These are phyloP conservation scores for Coemansia sp. DNA, from an alignment of 192 early-diverging fungal species.

Conservation along the genomic window DNA sequence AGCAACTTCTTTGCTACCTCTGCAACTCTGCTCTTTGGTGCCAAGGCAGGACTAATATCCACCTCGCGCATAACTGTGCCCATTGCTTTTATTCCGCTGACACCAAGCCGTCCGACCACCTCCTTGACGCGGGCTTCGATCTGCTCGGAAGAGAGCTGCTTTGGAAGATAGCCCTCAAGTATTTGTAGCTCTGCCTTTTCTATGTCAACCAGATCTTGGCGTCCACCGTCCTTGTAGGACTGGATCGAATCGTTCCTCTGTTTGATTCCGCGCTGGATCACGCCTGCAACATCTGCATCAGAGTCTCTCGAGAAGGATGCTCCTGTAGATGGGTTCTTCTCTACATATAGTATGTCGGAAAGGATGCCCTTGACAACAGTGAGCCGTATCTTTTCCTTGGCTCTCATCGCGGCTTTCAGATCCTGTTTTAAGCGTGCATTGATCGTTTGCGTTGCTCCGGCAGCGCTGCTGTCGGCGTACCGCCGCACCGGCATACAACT, in stretches of 20 bases:
- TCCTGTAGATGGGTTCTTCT: conserved; percentile 59
- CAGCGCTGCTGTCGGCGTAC: conserved; percentile 9
- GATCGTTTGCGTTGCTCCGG: conserved; percentile 16
- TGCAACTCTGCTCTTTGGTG: conserved; percentile 74
- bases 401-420: conserved; percentile 77
- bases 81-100: conserved; percentile 70
- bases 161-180: conserved; percentile 72
- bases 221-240: conserved; percentile 63
- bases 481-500: background rate
- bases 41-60: conserved; percentile 65
- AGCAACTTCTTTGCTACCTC: conserved; percentile 75
- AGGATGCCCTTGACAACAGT: conserved; percentile 73
- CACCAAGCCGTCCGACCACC: conserved; percentile 45
- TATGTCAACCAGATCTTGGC: conserved; percentile 69
- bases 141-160: conserved; percentile 71
- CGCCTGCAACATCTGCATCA: conserved; percentile 59
- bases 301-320: conserved; percentile 42
- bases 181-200: conserved; percentile 71
- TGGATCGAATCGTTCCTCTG: conserved; percentile 73
- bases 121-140: conserved; percentile 63
- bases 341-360: conserved; percentile 74
- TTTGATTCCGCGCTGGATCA: conserved; percentile 82
- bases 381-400: conserved; percentile 63
- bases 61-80: conserved; percentile 86
- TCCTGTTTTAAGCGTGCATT: conserved; percentile 65